Evolutionary conservation across 2,329 filamentous ascomycete species (phyloP).

Genomic region (Cladophialophora bantiana): DNA sequence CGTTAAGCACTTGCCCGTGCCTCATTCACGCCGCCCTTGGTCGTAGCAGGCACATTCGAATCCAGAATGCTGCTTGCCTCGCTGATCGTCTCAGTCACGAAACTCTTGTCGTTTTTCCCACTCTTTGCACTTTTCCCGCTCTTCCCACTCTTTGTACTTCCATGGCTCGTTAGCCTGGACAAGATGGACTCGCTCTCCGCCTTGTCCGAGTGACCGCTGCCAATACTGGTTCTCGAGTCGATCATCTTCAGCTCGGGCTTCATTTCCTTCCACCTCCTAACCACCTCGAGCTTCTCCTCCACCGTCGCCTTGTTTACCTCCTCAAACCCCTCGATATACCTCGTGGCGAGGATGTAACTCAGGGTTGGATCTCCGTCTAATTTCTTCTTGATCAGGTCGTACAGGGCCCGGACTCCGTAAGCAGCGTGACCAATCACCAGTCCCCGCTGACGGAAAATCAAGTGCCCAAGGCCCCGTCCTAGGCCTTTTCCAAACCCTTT

Average conservation of each 20-base stretch:
- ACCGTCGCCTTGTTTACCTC: slow-evolving; percentile 38
- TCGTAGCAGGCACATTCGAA: neutral
- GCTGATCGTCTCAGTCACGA: neutral
- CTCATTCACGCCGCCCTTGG: neutral
- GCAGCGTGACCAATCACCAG: slow-evolving; percentile 27
- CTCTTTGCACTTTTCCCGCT: neutral
- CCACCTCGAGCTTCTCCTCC: slow-evolving; percentile 40
- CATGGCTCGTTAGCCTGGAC: slow-evolving; percentile 12
- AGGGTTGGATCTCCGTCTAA: slow-evolving; percentile 38
- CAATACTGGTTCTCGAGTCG: slow-evolving; percentile 10
- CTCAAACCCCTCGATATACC: slow-evolving; percentile 42
- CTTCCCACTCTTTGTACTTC: slow-evolving; percentile 9
- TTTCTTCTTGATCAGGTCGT: slow-evolving; percentile 39
- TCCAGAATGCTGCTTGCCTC: neutral
- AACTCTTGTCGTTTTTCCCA: neutral
- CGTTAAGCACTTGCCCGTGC: neutral
- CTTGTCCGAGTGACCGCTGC: neutral
- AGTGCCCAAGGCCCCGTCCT: slow-evolving; percentile 62
- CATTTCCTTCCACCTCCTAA: slow-evolving; percentile 40
- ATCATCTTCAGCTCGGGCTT: slow-evolving; percentile 25
- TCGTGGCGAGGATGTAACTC: slow-evolving; percentile 43
- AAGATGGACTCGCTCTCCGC: slow-evolving; percentile 1
- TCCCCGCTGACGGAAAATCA: slow-evolving; percentile 69
- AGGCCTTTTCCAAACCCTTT: slow-evolving; percentile 53
- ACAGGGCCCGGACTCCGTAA: slow-evolving; percentile 40